Evolutionary conservation across 768 basidiomycete species (phyloP).

Genomic region (Kwoniella newhampshirensis): DNA sequence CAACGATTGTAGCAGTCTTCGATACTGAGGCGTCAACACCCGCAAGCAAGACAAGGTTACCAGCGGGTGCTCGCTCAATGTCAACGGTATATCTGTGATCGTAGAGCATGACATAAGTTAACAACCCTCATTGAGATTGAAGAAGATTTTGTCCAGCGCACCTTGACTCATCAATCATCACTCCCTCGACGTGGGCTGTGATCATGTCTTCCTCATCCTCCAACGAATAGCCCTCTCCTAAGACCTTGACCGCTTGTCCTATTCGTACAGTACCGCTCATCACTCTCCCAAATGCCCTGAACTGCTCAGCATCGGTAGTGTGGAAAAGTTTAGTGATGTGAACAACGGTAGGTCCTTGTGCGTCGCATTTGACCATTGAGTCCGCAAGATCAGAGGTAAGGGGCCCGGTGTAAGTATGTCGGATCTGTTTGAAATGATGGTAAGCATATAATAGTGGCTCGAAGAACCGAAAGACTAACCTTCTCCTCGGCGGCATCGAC

Average conservation of each 20-base stretch:
- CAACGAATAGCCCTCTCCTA: slow-evolving; percentile 96
- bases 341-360: slow-evolving; percentile 85
- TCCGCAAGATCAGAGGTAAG: slow-evolving; percentile 74
- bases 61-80: slow-evolving; percentile 80
- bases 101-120: too few species aligned
- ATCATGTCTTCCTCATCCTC: slow-evolving; percentile 99
- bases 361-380: slow-evolving; percentile 77
- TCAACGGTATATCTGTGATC: slow-evolving; percentile 79
- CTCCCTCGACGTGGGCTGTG: slow-evolving; percentile 73
- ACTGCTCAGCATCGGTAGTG: slow-evolving; percentile 92
- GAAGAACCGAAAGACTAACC: slow-evolving; percentile 33
- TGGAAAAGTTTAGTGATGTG: slow-evolving; percentile 94
- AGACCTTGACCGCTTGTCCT: slow-evolving; percentile 84
- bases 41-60: slow-evolving; percentile 87
- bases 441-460: background rate
- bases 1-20: slow-evolving; percentile 84
- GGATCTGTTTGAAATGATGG: slow-evolving; percentile 59
- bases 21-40: slow-evolving; percentile 92
- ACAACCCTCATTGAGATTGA: too few species aligned
- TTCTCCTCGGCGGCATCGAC: slow-evolving; percentile 53
- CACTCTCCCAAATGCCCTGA: slow-evolving; percentile 92
- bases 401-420: slow-evolving; percentile 83
- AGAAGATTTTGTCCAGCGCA: too few species aligned
- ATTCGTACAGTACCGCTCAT: slow-evolving; percentile 85
- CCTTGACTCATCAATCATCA: slow-evolving; percentile 91